Base-by-base conservation (phyloP, 2,329 filamentous ascomycete genomes). In the Aureobasidium pullulans region DNA sequence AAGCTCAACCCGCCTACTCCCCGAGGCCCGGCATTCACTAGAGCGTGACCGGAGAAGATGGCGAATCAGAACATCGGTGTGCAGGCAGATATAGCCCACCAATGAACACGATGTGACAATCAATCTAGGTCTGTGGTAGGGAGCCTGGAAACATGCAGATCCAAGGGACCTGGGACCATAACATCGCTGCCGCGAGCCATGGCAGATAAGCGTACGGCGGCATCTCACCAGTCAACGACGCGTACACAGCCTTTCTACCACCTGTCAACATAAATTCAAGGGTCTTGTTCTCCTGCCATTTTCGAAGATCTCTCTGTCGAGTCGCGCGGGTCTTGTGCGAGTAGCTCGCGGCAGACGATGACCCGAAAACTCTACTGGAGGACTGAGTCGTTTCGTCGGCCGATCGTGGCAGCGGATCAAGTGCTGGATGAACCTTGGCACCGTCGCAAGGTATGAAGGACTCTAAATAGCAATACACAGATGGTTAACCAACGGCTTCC, bases 121-220 rank as follows among this genome's bases (percentile, higher is more conserved):
- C 37, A 23, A 23, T 32, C 34, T 39, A 16, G 39, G 11, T 28
- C 34, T 16, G 50, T 40, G n/a, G 53, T 32, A 42, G 37, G n/a
- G 32, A 57, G 53, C 23, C 53, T 46, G 53, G 28, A 44, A 46
- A 57, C 53, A 37, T 29, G 53, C 16, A 54, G 50, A 54, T 43
- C 50, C 42, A 54, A 23, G 23, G 23, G 23, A 23, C 23, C 23
- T 23, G 29, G 50, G 37, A 19, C 15, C n/a, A 15, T 42, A 15
- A 36, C 34, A 36, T 36, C 13, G 34, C 34, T 36, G 34, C 34
- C 34, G 34, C 34, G 8, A 13, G 34, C 34, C 3, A 23, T 23
- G 23, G 23, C 8, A 52, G 48, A 52, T 52, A 52, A 23, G 48
- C 48, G 48, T 23, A 40, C 48, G 34, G 36, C 48, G 37, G 23